A percentile compares a stretch with the other conserved stretches of the same genome.
phyloP scores from a whole-genome alignment of 495 filamentous ascomycete genomes.

The Cladorrhinum samala region DNA sequence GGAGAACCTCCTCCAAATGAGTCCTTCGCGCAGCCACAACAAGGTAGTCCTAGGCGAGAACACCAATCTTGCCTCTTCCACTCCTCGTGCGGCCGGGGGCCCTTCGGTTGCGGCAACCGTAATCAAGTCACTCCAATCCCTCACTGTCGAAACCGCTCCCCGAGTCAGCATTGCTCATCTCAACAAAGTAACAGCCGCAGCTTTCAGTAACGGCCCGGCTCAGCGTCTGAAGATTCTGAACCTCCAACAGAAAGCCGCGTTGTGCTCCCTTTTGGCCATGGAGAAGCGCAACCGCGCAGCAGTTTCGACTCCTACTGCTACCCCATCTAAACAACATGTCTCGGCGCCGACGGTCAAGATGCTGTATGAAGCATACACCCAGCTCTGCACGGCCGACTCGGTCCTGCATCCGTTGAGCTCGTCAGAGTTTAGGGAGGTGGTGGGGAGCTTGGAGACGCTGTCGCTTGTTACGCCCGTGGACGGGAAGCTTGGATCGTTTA shows the following conservation, averaged over 20 bases:
- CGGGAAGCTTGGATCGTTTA: constrained; percentile 58
- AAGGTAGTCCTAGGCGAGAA: constrained; percentile 37
- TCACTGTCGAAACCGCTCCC: constrained; percentile 72
- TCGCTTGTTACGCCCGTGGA: constrained; percentile 75
- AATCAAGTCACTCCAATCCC: constrained; percentile 46
- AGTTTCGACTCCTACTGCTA: constrained; percentile 15
- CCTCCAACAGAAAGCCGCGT: constrained; percentile 90
- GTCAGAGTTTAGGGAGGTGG: constrained; percentile 89
- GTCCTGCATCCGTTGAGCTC: constrained; percentile 78
- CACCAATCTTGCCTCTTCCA: constrained; percentile 40
- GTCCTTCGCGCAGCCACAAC: constrained; percentile 29
- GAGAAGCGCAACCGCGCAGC: constrained; percentile 63
- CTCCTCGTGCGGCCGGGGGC: constrained; percentile 28
- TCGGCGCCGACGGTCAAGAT: constrained; percentile 67
- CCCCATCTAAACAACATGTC: constrained; percentile 25
- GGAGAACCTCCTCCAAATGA: constrained; percentile 43
- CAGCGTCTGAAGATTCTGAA: constrained; percentile 83
- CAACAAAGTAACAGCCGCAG: constrained; percentile 76
- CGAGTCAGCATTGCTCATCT: constrained; percentile 85
- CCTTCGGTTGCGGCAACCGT: constrained; percentile 27
- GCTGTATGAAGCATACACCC: constrained; percentile 71
- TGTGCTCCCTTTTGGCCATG: constrained; percentile 78
- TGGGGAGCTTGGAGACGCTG: constrained; percentile 81
- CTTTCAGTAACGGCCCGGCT: constrained; percentile 76
- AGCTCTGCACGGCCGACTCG: constrained; percentile 74